Percentiles rank a stretch among this genome's conserved stretches.
phyloP scores from a whole-genome alignment of 2,329 filamentous ascomycete genomes.

The Sclerotinia minor region DNA sequence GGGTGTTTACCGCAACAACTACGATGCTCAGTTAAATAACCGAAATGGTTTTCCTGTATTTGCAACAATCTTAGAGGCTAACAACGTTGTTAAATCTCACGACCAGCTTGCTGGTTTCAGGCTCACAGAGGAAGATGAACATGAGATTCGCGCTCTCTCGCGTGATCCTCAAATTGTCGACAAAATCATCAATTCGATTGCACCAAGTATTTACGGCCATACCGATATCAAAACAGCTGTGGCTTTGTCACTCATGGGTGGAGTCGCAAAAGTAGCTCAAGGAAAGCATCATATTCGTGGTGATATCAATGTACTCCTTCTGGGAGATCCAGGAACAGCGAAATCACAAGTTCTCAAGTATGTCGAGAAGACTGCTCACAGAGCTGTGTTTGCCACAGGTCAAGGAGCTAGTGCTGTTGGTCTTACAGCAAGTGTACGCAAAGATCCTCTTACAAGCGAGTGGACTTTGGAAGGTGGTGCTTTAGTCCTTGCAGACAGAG shows the following conservation, averaged over 20 bases:
- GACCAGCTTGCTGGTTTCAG: slow-evolving; percentile 97
- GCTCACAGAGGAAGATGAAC: slow-evolving; percentile 92
- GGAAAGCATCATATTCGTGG: slow-evolving; percentile 89
- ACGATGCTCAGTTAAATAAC: slow-evolving; percentile 96
- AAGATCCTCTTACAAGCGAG: slow-evolving; percentile 91
- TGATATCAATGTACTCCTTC: slow-evolving; percentile 94
- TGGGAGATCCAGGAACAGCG: slow-evolving; percentile 95
- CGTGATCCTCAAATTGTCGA: slow-evolving; percentile 90
- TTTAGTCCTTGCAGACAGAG: slow-evolving; percentile 89
- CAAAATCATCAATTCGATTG: slow-evolving; percentile 89
- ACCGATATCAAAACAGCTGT: slow-evolving; percentile 96
- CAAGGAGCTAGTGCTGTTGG: slow-evolving; percentile 96
- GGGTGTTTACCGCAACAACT: slow-evolving; percentile 97
- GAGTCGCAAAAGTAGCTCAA: slow-evolving; percentile 86
- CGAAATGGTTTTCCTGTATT: slow-evolving; percentile 99
- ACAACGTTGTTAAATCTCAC: slow-evolving; percentile 94
- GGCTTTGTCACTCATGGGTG: slow-evolving; percentile 89
- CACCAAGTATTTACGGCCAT: slow-evolving; percentile 96
- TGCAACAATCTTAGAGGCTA: slow-evolving; percentile 94
- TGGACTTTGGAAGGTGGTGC: slow-evolving; percentile 98
- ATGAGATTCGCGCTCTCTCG: slow-evolving; percentile 81
- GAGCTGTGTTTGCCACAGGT: slow-evolving; percentile 95
- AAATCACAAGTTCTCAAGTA: slow-evolving; percentile 98
- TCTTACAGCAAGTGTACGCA: slow-evolving; percentile 93
- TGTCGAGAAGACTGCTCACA: slow-evolving; percentile 93